Conservation (phyloP, 352 stramenopile genomes). For the Pythium scleroteichum region DNA sequence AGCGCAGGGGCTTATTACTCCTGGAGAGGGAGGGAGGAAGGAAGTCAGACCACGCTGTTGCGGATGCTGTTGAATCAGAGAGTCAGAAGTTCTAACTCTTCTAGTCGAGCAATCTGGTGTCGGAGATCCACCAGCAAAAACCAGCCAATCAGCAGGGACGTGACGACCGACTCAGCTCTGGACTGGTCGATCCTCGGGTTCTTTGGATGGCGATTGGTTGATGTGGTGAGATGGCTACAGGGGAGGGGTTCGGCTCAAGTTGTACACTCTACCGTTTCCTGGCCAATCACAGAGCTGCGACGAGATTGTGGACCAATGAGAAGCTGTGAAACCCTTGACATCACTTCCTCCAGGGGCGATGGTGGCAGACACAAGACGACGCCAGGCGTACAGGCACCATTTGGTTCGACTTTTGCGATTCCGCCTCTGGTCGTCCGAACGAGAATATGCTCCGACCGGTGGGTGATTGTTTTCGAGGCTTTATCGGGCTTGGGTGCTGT, state of each 20-base stretch:
- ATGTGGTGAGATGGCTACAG: constrained; percentile 13
- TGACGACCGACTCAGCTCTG: constrained; percentile 9
- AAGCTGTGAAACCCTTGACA: background rate
- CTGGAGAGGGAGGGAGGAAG: too few species aligned
- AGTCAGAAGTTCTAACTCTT: too few species aligned
- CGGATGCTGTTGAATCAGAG: too few species aligned
- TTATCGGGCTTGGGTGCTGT: too few species aligned
- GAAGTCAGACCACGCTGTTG: too few species aligned
- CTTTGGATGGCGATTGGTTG: constrained; percentile 1
- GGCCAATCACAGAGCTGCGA: background rate
- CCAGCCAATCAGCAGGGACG: constrained; percentile 5
- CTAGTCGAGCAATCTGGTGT: too few species aligned
- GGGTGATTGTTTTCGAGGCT: too few species aligned
- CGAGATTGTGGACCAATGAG: constrained; percentile 3
- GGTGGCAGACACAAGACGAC: background rate
- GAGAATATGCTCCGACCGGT: too few species aligned
- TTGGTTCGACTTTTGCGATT: constrained; percentile 1
- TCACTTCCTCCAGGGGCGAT: constrained; percentile 1
- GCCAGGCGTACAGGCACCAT: background rate
- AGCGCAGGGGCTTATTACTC: too few species aligned
- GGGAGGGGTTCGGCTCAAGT: constrained; percentile 1
- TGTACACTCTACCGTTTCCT: background rate
- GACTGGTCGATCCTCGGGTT: background rate
- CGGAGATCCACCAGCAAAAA: too few species aligned
- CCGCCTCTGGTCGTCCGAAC: background rate